Conservation (phyloP, 106 monocot species). For the Gastrodia elata region DNA sequence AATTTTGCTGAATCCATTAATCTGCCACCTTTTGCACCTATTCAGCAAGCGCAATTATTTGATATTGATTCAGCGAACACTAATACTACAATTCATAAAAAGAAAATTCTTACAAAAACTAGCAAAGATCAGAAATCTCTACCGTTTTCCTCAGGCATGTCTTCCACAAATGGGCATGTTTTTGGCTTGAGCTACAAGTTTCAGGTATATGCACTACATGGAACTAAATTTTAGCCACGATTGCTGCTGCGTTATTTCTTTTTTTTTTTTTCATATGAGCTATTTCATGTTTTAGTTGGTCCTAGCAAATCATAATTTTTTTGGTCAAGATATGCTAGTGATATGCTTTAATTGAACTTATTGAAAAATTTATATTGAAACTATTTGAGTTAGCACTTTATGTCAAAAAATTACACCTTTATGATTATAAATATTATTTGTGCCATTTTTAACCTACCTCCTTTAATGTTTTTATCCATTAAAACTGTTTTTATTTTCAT, state of each 20-base stretch:
- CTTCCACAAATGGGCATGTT: slow-evolving; percentile 18
- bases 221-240: not conserved
- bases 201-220: slow-evolving; percentile 18
- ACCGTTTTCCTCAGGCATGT: slow-evolving; percentile 4
- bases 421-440: not conserved
- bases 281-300: not conserved
- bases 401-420: not conserved
- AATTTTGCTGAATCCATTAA: slow-evolving; percentile 18
- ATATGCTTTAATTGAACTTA: not conserved
- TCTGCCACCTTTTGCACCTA: slow-evolving; percentile 18
- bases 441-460: no score
- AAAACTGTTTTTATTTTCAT: no score
- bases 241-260: not conserved
- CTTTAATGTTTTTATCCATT: no score
- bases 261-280: not conserved
- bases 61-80: slow-evolving; percentile 8
- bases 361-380: not conserved
- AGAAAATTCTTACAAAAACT: slow-evolving; percentile 6
- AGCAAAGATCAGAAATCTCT: slow-evolving; percentile 12
- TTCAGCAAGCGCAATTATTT: slow-evolving; percentile 17
- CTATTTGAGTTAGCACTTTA: not conserved
- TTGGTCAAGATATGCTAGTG: not conserved
- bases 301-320: not conserved
- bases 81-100: slow-evolving; percentile 13
- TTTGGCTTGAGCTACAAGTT: slow-evolving; percentile 7